Evolutionary conservation across 2,329 filamentous ascomycete species (phyloP).

Genomic region (Hymenoscyphus occultus): DNA sequence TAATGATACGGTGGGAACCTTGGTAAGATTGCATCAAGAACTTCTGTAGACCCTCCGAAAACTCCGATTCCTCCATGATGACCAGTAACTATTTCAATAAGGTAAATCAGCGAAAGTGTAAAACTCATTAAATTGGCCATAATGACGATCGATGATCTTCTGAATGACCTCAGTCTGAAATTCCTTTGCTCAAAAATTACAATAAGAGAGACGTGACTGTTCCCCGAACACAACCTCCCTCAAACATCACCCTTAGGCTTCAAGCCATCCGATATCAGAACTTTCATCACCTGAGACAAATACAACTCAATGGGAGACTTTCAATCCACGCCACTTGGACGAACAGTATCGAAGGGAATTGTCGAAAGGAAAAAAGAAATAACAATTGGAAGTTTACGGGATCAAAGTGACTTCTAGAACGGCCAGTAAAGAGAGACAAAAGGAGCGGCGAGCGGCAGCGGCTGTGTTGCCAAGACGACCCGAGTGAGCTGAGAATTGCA

Average conservation of each 20-base stretch:
- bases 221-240: background rate
- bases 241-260: background rate
- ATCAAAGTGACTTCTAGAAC: background rate
- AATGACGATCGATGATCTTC: background rate
- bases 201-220: background rate
- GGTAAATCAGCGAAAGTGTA: background rate
- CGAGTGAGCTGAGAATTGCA: slow-evolving; percentile 1
- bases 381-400: background rate
- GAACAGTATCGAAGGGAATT: background rate
- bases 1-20: background rate
- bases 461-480: background rate
- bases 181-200: background rate
- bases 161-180: background rate
- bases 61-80: slow-evolving; percentile 1
- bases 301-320: background rate
- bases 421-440: background rate
- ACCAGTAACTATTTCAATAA: background rate
- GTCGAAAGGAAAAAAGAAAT: background rate
- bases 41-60: background rate
- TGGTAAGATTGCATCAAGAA: background rate
- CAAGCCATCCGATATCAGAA: background rate
- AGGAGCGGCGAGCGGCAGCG: background rate
- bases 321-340: slow-evolving; percentile 3
- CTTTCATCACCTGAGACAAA: background rate
- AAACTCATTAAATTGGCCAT: background rate